A percentile compares a stretch with the other conserved stretches of the same genome.
These are phyloP conservation scores for Solanum tarapatanum DNA, from an alignment of 257 asterid species.

Conservation along the genomic window DNA sequence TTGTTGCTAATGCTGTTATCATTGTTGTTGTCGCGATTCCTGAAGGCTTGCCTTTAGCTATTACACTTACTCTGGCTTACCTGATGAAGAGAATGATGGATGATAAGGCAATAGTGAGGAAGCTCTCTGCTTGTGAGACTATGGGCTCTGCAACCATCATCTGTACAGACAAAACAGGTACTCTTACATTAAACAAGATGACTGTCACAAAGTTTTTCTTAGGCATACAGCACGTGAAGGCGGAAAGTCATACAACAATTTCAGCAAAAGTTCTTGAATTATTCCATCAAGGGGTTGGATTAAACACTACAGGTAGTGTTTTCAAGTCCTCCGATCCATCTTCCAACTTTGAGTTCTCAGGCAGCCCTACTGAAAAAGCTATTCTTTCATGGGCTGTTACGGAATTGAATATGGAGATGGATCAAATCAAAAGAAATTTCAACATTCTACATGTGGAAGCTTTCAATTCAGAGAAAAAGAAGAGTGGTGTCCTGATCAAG, in stretches of 20 bases:
- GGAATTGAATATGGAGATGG: slow-evolving; percentile 46
- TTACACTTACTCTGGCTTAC: no score
- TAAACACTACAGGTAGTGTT: slow-evolving; percentile 43
- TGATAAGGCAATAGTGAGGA: slow-evolving; percentile 47
- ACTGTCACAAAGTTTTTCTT: slow-evolving; percentile 30
- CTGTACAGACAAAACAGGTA: slow-evolving; percentile 43
- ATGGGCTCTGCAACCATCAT: slow-evolving; percentile 47
- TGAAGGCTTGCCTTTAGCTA: no score
- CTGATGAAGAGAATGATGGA: slow-evolving; percentile 14
- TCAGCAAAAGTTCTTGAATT: slow-evolving; percentile 12
- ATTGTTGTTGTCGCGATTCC: no score
- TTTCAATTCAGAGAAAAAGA: slow-evolving; percentile 72
- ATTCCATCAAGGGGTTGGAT: slow-evolving; percentile 27
- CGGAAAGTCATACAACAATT: not conserved
- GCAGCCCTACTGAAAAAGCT: slow-evolving; percentile 89
- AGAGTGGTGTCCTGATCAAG: slow-evolving; percentile 45
- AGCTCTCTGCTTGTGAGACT: slow-evolving; percentile 45
- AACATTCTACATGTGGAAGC: slow-evolving; percentile 43
- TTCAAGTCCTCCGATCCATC: not conserved
- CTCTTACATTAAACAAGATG: slow-evolving; percentile 38
- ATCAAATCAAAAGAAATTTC: slow-evolving; percentile 17
- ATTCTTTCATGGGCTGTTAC: slow-evolving; percentile 64
- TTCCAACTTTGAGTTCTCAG: slow-evolving; percentile 37
- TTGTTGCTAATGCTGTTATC: no score
- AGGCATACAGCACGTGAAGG: slow-evolving; percentile 11